Conservation (phyloP, 1,284 basidiomycete species). For the Heterobasidion parviporum region DNA sequence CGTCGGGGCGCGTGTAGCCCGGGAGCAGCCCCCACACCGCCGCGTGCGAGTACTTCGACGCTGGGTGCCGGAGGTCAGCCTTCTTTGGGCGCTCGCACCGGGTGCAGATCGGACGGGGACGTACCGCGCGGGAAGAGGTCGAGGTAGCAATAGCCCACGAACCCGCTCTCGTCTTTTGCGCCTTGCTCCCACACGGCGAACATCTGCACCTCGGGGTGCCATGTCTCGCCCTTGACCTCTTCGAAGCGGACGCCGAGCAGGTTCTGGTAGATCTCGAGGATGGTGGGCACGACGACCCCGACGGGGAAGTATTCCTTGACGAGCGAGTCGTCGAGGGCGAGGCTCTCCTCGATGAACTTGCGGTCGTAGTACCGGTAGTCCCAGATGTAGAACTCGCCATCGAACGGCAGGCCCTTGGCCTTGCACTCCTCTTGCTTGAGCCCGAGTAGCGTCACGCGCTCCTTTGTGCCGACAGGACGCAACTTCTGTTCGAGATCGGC, state of each 20-base stretch:
- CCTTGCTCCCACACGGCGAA: constrained; percentile 77
- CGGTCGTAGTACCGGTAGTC: constrained; percentile 60
- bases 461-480: constrained; percentile 61
- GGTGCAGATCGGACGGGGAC: constrained; percentile 11
- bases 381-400: constrained; percentile 52
- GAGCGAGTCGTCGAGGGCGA: constrained; percentile 63
- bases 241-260: constrained; percentile 70
- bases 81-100: not conserved
- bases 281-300: constrained; percentile 67
- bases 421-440: constrained; percentile 69
- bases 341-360: constrained; percentile 56
- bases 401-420: constrained; percentile 47
- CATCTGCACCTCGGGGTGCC: constrained; percentile 77
- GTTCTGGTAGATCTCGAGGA: constrained; percentile 75
- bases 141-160: constrained; percentile 77
- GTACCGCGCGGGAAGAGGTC: constrained; percentile 80
- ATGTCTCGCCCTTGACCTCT: constrained; percentile 49
- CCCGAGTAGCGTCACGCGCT: constrained; percentile 55
- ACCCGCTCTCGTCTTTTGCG: constrained; percentile 58
- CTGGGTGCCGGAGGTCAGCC: constrained; percentile 22
- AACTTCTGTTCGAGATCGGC: constrained; percentile 67
- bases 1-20: constrained; percentile 47
- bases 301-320: constrained; percentile 87
- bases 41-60: constrained; percentile 78
- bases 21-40: constrained; percentile 74